Evolutionary conservation across 306 rosid species (phyloP).

Genomic region (Cucurbita maxima): DNA sequence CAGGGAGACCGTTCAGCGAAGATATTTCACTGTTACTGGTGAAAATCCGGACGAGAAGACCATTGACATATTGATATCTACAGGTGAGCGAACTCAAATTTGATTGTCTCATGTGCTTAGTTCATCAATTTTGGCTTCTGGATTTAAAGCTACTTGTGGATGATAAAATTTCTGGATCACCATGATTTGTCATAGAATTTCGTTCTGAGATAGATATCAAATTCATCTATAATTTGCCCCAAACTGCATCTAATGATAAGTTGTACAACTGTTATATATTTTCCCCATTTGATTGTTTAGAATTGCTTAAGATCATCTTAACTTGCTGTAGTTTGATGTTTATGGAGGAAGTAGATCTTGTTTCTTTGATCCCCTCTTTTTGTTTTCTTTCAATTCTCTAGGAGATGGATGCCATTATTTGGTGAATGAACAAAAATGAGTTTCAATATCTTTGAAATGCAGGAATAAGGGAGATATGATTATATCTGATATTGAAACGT

Average conservation of each 20-base stretch:
- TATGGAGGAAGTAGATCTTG: background rate
- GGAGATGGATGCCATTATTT: background rate
- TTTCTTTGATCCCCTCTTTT: background rate
- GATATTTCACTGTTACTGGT: slow-evolving; percentile 88
- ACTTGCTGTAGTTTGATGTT: background rate
- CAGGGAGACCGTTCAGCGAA: slow-evolving; percentile 79
- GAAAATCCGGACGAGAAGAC: slow-evolving; percentile 93
- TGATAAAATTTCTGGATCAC: background rate
- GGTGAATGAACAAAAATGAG: background rate
- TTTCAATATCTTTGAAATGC: background rate
- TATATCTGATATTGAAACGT: background rate
- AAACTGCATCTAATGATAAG: background rate
- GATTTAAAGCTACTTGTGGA: background rate
- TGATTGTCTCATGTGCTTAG: background rate
- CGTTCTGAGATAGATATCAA: background rate
- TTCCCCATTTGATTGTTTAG: background rate
- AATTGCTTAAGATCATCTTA: background rate
- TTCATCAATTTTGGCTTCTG: background rate
- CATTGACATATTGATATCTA: slow-evolving; percentile 67
- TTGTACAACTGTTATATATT: background rate
- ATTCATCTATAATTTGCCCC: background rate
- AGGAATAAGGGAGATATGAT: background rate
- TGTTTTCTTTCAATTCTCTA: background rate
- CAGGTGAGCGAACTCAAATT: slow-evolving; percentile 28
- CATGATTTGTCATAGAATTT: background rate